phyloP scores from a whole-genome alignment of 768 basidiomycete genomes.

The Chalciporus pseudorubinellus region DNA sequence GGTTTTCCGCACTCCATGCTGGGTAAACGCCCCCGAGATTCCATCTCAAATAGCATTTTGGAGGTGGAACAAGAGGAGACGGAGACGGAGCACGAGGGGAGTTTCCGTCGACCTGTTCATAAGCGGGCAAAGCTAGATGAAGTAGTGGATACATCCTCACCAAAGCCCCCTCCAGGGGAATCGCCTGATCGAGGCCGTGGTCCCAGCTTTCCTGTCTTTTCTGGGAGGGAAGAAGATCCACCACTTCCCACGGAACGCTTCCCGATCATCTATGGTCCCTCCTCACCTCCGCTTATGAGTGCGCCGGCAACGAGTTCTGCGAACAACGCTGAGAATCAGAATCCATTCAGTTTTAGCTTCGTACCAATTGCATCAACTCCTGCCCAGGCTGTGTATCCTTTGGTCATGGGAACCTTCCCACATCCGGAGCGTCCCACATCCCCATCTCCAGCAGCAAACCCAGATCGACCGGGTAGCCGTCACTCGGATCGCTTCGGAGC shows the following conservation, averaged over 20 bases:
- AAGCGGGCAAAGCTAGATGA: conserved; percentile 48
- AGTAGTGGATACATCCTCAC: conserved; percentile 22
- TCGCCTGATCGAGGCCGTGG: conserved; percentile 26
- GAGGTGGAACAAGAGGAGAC: conserved; percentile 43
- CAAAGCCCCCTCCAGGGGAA: conserved; percentile 12
- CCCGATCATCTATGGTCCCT: conserved; percentile 48
- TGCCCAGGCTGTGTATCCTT: conserved; percentile 39
- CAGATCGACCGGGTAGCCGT: conserved; percentile 33
- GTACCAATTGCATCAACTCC: conserved; percentile 53
- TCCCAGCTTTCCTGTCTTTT: conserved; percentile 49
- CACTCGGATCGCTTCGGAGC: conserved; percentile 31
- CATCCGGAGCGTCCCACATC: conserved; percentile 35
- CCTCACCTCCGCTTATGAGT: conserved; percentile 39
- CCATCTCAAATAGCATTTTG: conserved; percentile 41
- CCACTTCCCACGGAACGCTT: conserved; percentile 52
- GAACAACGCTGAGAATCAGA: conserved; percentile 51
- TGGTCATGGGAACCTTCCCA: conserved; percentile 37
- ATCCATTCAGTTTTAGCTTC: conserved; percentile 53
- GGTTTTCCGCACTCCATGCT: conserved; percentile 47
- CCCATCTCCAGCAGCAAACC: conserved; percentile 32
- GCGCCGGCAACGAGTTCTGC: conserved; percentile 45
- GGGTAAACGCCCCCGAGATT: conserved; percentile 66
- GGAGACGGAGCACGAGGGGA: conserved; percentile 39
- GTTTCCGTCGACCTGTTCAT: conserved; percentile 44
- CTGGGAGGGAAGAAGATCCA: conserved; percentile 41